Evolutionary conservation across 192 early-diverging fungal species (phyloP), one percentile per base, ranked within the genome.

Genomic region (Coemansia sp.): DNA sequence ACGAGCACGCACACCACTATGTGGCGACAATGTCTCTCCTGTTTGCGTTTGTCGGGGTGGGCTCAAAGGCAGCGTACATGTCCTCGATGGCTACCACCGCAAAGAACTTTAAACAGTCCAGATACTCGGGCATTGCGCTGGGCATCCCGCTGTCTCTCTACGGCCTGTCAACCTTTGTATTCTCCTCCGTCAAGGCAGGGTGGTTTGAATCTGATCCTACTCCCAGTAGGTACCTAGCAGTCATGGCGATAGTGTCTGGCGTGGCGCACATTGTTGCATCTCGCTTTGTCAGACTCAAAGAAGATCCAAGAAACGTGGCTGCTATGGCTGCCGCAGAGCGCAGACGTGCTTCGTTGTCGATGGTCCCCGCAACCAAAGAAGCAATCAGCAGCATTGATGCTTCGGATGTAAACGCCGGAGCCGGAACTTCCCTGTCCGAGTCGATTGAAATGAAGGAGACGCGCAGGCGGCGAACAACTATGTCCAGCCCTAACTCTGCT

Each of bases 121-220:
- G 71, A 7, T 59, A 81, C 27, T 59, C 72, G 10, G 87, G 87
- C 30, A 38, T 88, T 34, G 85, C 85, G n/a, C 62, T 88, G 70
- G 83, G 86, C 20, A 55, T 84, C 0, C 86, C 87, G 41, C 65
- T 84, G 41, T 83, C 84, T 13, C 64, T 78, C 41, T 87, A 85
- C 65, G 87, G 86, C 5, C 69, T 88, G 30, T 86, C 87, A 15
- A 85, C 87, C 11, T 72, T 85, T 52, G 71, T 86, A 28, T 88
- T 85, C 54, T 84, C 87, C 0, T 76, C 82, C 50, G 64, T 88
- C 19, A 83, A 86, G 64, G 79, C 67, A 3, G 63, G 58, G 20
- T 83, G 71, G 58, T 87, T 85, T 52, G 81, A 70, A 33, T 19
- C 56, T 3, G 67, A 84, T 40, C n/a, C 63, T 6, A 72, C 78